Base-by-base conservation (phyloP, 768 basidiomycete genomes). In the Rhizopogon roseolus region DNA sequence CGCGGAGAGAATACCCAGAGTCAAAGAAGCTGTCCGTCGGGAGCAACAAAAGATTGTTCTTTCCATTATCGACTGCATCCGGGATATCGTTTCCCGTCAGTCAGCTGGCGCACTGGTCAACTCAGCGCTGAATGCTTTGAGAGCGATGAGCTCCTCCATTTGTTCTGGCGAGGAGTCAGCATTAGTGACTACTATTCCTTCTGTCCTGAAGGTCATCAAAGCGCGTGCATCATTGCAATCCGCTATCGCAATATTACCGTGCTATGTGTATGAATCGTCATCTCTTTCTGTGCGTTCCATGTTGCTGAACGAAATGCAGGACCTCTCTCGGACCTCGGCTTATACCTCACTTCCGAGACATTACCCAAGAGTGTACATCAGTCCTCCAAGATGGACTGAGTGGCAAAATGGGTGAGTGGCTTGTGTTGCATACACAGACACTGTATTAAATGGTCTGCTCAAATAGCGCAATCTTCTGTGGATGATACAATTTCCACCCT, bases 281-380 rank as follows among this genome's bases (percentile, higher is more conserved):
- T 28, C 19, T 37, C 39, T 22, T 22, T 19, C 14, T 22, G 25
- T 10, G n/a, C 4, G 11, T 36, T 37, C n/a, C n/a, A 7, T n/a
- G n/a, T 8, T n/a, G n/a, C 59, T 60, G 45, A 67, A 6, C 11
- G 17, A 40, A 41, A 3, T 42, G 14, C 61, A 96, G 93, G 17
- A 66, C 76, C 17, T 84, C 86, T 43, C 79, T 98, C 19, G 93
- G 91, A 0, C 92, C 95, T 10, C 85, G 96, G 0, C 77, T 93
- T 48, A 93, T 99, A 48, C 93, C 96, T 5, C 79, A 83, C 69
- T 86, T 97, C 71, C 82, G 82, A 50, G 77, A 82, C 13, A 80
- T 95, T 43, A 78, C 89, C 14, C 69, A 81, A 5, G 76, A 84
- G 50, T 81, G 81, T 54, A 71, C 84, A 34, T 52, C 66, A 19